Conservation (phyloP, 169 alveolate genomes). For the Cryptosporidium ryanae region DNA sequence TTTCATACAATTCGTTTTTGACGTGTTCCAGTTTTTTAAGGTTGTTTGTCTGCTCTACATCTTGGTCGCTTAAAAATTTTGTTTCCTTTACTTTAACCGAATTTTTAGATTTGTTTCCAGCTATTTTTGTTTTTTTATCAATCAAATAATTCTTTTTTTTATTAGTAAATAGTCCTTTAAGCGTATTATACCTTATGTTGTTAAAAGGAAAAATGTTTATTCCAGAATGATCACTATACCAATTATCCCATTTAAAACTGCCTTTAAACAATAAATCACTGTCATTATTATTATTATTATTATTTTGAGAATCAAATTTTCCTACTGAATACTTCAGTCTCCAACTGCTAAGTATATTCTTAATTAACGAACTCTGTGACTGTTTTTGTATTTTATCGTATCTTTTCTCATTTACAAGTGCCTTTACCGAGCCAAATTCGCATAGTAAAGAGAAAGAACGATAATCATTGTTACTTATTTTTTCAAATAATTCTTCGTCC, state of each 20-base stretch:
- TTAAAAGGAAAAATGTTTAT: conserved; percentile 53
- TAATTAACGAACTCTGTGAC: conserved; percentile 31
- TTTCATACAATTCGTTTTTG: conserved; percentile 4
- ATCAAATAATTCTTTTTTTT: background rate
- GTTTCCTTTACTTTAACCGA: conserved; percentile 2
- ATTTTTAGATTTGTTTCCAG: conserved; percentile 11
- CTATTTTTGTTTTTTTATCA: conserved; percentile 11
- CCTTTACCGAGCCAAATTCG: conserved; percentile 68
- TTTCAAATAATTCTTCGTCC: conserved; percentile 42
- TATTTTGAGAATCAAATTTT: background rate
- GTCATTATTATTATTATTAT: background rate
- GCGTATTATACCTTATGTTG: conserved; percentile 26
- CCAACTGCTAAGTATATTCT: conserved; percentile 29
- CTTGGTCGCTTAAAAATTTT: conserved; percentile 9
- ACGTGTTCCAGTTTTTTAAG: background rate
- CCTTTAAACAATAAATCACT: background rate
- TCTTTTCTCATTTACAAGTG: conserved; percentile 55
- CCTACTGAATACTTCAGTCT: conserved; percentile 1
- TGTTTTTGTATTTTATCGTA: conserved; percentile 43
- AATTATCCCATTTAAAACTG: conserved; percentile 49
- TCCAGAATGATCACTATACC: conserved; percentile 29
- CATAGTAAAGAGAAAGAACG: conserved; percentile 44
- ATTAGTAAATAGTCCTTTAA: conserved; percentile 10
- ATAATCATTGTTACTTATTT: conserved; percentile 18
- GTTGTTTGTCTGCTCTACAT: conserved; percentile 2